A percentile compares a stretch with the other conserved stretches of the same genome.
phyloP scores from a whole-genome alignment of 371 early-diverging fungal species.

The Mucor piriformis region DNA sequence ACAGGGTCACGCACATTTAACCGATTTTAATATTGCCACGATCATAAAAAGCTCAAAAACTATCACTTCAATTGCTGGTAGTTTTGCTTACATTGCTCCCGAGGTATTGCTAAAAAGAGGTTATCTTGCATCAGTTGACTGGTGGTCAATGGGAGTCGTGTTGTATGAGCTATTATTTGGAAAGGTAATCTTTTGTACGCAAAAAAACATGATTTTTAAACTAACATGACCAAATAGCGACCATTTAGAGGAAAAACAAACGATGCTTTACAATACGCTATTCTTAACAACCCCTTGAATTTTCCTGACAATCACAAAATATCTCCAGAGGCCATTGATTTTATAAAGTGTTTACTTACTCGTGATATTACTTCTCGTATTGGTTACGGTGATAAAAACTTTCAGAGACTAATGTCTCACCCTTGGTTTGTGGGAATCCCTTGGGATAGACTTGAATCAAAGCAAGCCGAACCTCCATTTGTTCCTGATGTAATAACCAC shows the following conservation, averaged over 20 bases:
- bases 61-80: conserved; percentile 74
- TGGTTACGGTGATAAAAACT: conserved; percentile 57
- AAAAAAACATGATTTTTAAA: background rate
- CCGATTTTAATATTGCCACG: conserved; percentile 90
- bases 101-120: conserved; percentile 77
- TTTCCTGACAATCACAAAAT: conserved; percentile 61
- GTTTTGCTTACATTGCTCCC: conserved; percentile 82
- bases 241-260: conserved; percentile 85
- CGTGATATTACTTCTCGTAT: conserved; percentile 60
- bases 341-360: conserved; percentile 56
- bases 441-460: conserved; percentile 60
- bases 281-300: conserved; percentile 57
- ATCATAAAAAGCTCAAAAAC: conserved; percentile 30
- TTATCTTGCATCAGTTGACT: conserved; percentile 77
- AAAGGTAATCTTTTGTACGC: conserved; percentile 8
- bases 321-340: conserved; percentile 59
- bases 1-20: conserved; percentile 57
- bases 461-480: conserved; percentile 66
- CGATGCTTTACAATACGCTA: conserved; percentile 68
- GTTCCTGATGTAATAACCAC: conserved; percentile 61
- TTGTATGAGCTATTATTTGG: conserved; percentile 59
- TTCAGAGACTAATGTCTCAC: conserved; percentile 57
- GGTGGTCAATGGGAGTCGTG: conserved; percentile 92
- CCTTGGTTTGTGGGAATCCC: conserved; percentile 62
- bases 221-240: conserved; percentile 45